A percentile compares a stretch with the other conserved stretches of the same genome.
phyloP scores from a whole-genome alignment of 1,284 basidiomycete genomes.

The Microbotryum scabiosae region DNA sequence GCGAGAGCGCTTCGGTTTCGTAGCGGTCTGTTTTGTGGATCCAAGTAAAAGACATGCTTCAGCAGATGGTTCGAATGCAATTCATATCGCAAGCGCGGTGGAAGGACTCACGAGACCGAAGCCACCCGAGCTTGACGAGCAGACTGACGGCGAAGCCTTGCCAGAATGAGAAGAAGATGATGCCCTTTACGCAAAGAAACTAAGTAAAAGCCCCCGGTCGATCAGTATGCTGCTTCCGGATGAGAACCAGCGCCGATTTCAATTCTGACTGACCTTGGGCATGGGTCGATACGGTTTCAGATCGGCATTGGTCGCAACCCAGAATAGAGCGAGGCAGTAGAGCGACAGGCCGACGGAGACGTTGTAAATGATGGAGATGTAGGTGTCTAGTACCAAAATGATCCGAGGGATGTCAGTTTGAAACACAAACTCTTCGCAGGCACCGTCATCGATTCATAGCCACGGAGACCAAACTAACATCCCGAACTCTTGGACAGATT shows the following conservation, averaged over 20 bases:
- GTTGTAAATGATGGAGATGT: slow-evolving; percentile 70
- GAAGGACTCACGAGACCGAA: slow-evolving; percentile 45
- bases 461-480: slow-evolving; percentile 44
- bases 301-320: slow-evolving; percentile 79
- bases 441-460: no score
- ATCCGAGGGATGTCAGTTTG: no score
- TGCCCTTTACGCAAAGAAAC: slow-evolving; percentile 95
- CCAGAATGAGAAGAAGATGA: slow-evolving; percentile 96
- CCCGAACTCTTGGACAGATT: slow-evolving; percentile 73
- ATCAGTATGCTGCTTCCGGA: background rate
- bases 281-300: slow-evolving; percentile 73
- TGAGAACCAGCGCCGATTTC: background rate
- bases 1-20: slow-evolving; percentile 83
- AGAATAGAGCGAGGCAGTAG: slow-evolving; percentile 89
- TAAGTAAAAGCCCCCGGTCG: no score
- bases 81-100: no score
- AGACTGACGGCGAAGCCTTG: slow-evolving; percentile 80
- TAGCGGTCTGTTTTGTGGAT: slow-evolving; percentile 60
- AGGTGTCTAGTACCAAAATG: slow-evolving; percentile 51
- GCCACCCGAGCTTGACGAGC: slow-evolving; percentile 69
- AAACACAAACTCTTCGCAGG: no score
- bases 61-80: no score
- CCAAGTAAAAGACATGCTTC: no score
- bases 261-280: slow-evolving; percentile 31
- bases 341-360: slow-evolving; percentile 58